A percentile compares a stretch with the other conserved stretches of the same genome.
Evolutionary conservation across 345 rosid species (phyloP).

Genomic region (Eucalyptus leucophloia): DNA sequence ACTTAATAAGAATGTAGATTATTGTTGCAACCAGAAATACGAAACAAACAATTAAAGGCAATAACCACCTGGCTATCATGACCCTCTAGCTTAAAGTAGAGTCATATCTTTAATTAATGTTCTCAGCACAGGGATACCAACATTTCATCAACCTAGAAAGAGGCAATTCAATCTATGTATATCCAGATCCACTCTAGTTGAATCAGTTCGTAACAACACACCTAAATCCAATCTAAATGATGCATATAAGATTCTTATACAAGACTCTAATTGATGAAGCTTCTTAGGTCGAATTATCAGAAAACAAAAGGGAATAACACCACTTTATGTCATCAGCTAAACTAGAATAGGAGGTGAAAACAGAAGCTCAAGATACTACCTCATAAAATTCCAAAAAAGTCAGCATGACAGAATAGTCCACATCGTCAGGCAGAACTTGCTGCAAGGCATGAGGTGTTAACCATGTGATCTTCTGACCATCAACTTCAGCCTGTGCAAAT

Average conservation of each 20-base stretch:
- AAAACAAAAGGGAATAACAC: background rate
- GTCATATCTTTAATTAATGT: background rate
- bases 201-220: background rate
- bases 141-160: background rate
- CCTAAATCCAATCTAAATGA: background rate
- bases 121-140: background rate
- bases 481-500: constrained; percentile 70
- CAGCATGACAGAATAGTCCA: constrained; percentile 71
- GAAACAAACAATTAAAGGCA: background rate
- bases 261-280: background rate
- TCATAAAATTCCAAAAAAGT: constrained; percentile 92
- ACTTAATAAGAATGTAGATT: background rate
- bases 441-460: constrained; percentile 84
- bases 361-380: constrained; percentile 17
- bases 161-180: background rate
- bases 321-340: background rate
- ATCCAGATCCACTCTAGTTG: background rate
- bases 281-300: background rate
- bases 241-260: background rate
- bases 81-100: background rate
- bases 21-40: background rate
- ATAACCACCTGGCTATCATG: background rate
- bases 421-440: constrained; percentile 91
- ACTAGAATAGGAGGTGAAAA: background rate
- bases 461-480: constrained; percentile 97